A percentile compares a stretch with the other conserved stretches of the same genome.
Conservation (phyloP, 2,329 filamentous ascomycete genomes). For the Penicillium janthinellum region DNA sequence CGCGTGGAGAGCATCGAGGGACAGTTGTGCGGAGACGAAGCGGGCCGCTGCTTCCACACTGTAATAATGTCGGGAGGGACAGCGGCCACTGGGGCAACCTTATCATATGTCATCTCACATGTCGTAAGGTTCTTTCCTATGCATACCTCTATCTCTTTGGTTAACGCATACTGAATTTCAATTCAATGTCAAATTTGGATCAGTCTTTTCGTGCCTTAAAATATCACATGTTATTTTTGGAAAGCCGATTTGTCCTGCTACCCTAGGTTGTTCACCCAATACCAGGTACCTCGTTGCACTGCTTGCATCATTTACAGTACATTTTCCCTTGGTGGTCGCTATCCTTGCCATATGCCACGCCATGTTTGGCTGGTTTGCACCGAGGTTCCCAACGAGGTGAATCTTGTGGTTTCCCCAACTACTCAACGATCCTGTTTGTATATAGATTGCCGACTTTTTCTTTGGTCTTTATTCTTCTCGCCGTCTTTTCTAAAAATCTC, state of each 20-base stretch:
- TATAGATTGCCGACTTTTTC: constrained; percentile 5
- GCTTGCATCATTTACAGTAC: background rate
- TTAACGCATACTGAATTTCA: too few species aligned
- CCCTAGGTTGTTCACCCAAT: too few species aligned
- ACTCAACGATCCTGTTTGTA: constrained; percentile 19
- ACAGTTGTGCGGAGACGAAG: constrained; percentile 3
- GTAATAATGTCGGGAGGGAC: too few species aligned
- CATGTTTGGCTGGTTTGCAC: constrained; percentile 25
- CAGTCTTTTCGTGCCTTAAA: too few species aligned
- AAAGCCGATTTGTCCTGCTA: too few species aligned
- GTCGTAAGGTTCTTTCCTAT: too few species aligned
- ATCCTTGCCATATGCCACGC: background rate
- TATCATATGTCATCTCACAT: too few species aligned
- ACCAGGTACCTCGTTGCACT: too few species aligned
- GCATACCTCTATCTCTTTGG: too few species aligned
- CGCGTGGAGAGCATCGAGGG: constrained; percentile 15
- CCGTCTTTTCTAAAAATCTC: background rate
- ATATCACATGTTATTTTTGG: too few species aligned
- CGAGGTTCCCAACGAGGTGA: constrained; percentile 27
- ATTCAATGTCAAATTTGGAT: too few species aligned
- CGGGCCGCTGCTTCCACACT: background rate
- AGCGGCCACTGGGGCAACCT: too few species aligned
- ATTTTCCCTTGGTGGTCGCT: background rate
- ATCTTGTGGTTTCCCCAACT: constrained; percentile 29
- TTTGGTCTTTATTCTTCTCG: background rate